These are phyloP conservation scores for Clavariopsis aquatica DNA, from an alignment of 495 filamentous ascomycete species.

Conservation along the genomic window DNA sequence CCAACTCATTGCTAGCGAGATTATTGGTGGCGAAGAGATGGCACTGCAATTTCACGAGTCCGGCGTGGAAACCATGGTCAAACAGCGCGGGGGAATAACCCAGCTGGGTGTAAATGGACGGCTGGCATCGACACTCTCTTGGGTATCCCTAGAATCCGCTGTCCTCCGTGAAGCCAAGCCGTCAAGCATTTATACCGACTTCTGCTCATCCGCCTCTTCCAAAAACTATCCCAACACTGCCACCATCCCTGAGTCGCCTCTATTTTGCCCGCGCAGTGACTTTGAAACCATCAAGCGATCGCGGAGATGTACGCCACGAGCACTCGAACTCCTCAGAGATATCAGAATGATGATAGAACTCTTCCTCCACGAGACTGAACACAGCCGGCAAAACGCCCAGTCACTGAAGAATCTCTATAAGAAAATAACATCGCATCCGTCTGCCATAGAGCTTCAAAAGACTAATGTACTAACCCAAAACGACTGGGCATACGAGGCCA, in stretches of 20 bases:
- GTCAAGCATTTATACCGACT: conserved; percentile 31
- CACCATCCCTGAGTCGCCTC: conserved; percentile 39
- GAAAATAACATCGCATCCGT: conserved; percentile 23
- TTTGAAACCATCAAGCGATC: conserved; percentile 27
- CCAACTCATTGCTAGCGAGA: conserved; percentile 41
- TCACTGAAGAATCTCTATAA: conserved; percentile 25
- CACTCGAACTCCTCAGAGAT: conserved; percentile 23
- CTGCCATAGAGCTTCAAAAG: conserved; percentile 7
- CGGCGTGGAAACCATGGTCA: conserved; percentile 39
- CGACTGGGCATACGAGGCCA: conserved; percentile 42
- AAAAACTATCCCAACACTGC: conserved; percentile 18
- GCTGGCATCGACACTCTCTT: conserved; percentile 31
- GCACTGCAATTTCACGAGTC: conserved; percentile 36
- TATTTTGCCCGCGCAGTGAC: conserved; percentile 35
- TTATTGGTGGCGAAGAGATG: conserved; percentile 37
- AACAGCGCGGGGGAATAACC: conserved; percentile 38
- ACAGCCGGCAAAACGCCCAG: conserved; percentile 16
- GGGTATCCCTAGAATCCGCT: conserved; percentile 35
- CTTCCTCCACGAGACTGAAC: conserved; percentile 32
- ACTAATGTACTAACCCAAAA: conserved; percentile 13
- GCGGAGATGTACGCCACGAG: conserved; percentile 10
- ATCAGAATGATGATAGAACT: conserved; percentile 34
- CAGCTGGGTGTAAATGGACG: conserved; percentile 29
- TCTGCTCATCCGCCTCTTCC: conserved; percentile 9
- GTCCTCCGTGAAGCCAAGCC: conserved; percentile 37